These are phyloP conservation scores for Nicotiana paniculata DNA, from an alignment of 257 asterid species.

Conservation along the genomic window DNA sequence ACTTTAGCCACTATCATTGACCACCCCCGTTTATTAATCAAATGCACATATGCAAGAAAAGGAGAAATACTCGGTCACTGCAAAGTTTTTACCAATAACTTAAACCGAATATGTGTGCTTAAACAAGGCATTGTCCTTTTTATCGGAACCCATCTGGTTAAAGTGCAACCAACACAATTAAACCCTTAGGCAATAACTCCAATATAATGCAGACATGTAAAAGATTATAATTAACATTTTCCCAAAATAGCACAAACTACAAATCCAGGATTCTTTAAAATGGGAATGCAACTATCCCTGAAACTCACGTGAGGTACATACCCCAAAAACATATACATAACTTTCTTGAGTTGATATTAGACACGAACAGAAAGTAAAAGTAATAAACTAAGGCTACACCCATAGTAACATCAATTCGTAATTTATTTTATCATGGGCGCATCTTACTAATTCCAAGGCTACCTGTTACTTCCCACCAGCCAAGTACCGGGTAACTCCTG, in stretches of 20 bases:
- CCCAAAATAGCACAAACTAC: not conserved
- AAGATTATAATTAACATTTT: too few species aligned
- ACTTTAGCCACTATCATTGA: slow-evolving; percentile 2
- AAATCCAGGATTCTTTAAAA: not conserved
- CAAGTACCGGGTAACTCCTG: too few species aligned
- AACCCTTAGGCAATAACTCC: not conserved
- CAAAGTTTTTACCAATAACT: not conserved
- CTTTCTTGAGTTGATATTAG: not conserved
- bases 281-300: not conserved
- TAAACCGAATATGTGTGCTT: not conserved
- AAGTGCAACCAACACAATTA: not conserved
- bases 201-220: too few species aligned
- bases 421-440: not conserved
- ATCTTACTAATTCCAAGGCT: too few species aligned
- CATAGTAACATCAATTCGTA: not conserved
- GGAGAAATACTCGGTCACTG: not conserved
- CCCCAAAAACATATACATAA: not conserved
- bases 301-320: not conserved
- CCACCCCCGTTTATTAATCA: not conserved
- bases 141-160: not conserved
- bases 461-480: too few species aligned
- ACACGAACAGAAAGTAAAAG: not conserved
- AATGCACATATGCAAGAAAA: not conserved
- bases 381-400: not conserved
- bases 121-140: not conserved